A percentile compares a stretch with the other conserved stretches of the same genome.
Conservation (phyloP, 2,329 filamentous ascomycete species). For the Aspergillus sp. region DNA sequence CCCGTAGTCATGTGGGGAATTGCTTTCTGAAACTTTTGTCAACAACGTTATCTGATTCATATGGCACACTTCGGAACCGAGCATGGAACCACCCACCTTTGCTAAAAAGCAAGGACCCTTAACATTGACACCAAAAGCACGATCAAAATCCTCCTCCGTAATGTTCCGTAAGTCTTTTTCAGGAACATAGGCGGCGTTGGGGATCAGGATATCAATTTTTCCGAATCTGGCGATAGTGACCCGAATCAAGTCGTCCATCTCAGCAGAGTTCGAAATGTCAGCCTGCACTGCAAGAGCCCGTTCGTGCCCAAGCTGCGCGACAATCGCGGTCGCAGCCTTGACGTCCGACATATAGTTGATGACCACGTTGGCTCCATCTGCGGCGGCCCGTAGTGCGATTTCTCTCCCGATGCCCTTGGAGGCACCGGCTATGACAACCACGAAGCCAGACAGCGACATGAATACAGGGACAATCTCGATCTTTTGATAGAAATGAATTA, state of each 20-base stretch:
- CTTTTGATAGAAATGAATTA: too few species aligned
- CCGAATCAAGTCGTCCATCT: conserved; percentile 52
- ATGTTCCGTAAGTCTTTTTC: conserved; percentile 51
- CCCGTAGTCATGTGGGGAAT: conserved; percentile 53
- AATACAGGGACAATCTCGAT: too few species aligned
- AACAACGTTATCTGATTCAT: too few species aligned
- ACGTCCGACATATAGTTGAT: conserved; percentile 60
- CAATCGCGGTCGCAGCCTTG: conserved; percentile 56
- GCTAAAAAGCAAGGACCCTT: conserved; percentile 58
- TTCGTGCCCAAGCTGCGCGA: conserved; percentile 48
- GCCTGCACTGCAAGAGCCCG: conserved; percentile 57
- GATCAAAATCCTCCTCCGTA: conserved; percentile 55
- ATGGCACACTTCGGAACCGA: too few species aligned
- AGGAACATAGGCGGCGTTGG: conserved; percentile 56
- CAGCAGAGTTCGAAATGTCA: conserved; percentile 50
- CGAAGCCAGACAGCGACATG: not conserved
- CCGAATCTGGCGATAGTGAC: conserved; percentile 52
- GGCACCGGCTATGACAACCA: conserved; percentile 37
- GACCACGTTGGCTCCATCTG: conserved; percentile 46
- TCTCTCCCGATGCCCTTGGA: conserved; percentile 42
- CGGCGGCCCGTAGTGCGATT: conserved; percentile 36
- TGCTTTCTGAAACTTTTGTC: too few species aligned
- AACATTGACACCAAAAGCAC: conserved; percentile 54
- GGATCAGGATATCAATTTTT: conserved; percentile 59
- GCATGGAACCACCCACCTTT: too few species aligned